These are phyloP conservation scores for Globomyces pollinis-pini DNA, from an alignment of 192 early-diverging fungal genomes.

Conservation along the genomic window DNA sequence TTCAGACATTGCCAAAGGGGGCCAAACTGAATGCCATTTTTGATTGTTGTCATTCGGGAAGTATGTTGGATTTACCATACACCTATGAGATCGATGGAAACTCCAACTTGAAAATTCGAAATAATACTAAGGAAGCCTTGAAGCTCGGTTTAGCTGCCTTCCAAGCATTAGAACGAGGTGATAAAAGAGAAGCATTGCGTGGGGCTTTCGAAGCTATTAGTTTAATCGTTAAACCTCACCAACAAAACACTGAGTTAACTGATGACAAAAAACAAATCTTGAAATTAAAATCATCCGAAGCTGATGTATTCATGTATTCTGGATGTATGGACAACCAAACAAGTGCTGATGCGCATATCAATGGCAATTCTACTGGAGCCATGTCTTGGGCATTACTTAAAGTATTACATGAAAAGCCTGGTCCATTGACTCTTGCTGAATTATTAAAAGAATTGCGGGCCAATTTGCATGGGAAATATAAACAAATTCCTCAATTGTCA, in stretches of 20 bases:
- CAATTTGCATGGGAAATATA: constrained; percentile 32
- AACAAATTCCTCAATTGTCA: constrained; percentile 41
- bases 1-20: constrained; percentile 27
- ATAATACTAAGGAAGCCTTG: constrained; percentile 27
- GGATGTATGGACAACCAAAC: constrained; percentile 67
- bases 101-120: constrained; percentile 24
- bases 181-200: constrained; percentile 21
- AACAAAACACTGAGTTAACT: constrained; percentile 3
- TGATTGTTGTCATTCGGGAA: constrained; percentile 48
- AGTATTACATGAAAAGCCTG: constrained; percentile 22
- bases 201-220: constrained; percentile 18
- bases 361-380: constrained; percentile 53
- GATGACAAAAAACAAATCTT: constrained; percentile 11
- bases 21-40: constrained; percentile 32
- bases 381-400: constrained; percentile 59
- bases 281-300: constrained; percentile 18
- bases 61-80: constrained; percentile 39
- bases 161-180: constrained; percentile 20
- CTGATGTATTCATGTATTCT: constrained; percentile 57
- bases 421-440: constrained; percentile 31
- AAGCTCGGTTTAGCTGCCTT: constrained; percentile 25
- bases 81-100: constrained; percentile 36
- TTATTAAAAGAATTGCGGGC: constrained; percentile 32
- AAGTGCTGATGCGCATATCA: constrained; percentile 63
- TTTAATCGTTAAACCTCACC: neutral